A percentile compares a stretch with the other conserved stretches of the same genome.
These are phyloP conservation scores for Eucalyptus curtisii DNA, from an alignment of 345 rosid species.

Conservation along the genomic window DNA sequence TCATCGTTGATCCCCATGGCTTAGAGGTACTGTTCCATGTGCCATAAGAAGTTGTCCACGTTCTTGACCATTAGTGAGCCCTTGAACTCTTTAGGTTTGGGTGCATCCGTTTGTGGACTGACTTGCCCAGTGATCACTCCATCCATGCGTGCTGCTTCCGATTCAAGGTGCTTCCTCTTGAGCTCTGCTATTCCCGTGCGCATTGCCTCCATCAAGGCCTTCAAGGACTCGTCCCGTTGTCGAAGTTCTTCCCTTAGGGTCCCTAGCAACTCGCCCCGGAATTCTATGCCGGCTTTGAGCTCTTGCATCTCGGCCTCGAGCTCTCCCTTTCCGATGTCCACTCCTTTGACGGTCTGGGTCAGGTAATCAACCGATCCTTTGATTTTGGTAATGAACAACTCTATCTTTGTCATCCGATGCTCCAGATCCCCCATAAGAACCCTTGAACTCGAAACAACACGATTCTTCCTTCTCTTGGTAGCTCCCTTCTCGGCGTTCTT, in stretches of 20 bases:
- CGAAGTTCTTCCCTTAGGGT: too few species aligned
- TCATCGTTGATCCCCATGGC: neutral
- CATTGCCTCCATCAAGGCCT: neutral
- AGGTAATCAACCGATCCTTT: neutral
- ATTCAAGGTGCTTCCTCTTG: neutral
- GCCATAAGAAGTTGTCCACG: neutral
- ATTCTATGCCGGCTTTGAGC: neutral
- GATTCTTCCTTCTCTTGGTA: neutral
- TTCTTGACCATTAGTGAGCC: neutral
- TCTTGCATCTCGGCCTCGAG: neutral
- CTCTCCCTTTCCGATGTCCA: neutral
- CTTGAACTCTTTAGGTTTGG: neutral
- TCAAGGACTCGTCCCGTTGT: neutral
- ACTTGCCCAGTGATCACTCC: neutral
- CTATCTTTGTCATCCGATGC: too few species aligned
- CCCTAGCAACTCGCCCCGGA: neutral
- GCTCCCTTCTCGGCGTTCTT: neutral
- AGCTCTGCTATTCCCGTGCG: neutral
- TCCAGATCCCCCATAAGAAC: neutral
- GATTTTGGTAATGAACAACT: too few species aligned
- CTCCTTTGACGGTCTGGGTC: neutral
- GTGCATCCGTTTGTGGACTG: neutral
- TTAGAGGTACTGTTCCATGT: neutral
- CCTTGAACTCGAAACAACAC: neutral
- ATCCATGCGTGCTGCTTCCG: neutral